Evolutionary conservation across 768 basidiomycete species (phyloP).

Genomic region (Boletus speciosus): DNA sequence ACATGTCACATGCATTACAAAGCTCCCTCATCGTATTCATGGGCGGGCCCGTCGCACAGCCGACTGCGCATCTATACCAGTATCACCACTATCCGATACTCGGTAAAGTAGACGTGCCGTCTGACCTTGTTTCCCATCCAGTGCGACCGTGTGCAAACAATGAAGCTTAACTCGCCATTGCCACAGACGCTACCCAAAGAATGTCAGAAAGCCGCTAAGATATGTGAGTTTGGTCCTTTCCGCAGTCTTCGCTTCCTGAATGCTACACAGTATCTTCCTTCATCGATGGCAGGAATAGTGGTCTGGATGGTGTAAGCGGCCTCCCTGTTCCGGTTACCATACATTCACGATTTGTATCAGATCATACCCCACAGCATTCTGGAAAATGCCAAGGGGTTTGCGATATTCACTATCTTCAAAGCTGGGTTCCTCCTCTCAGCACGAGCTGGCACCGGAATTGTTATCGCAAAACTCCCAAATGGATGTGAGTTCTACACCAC

Average conservation of each 20-base stretch:
- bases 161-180: constrained; percentile 50
- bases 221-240: constrained; percentile 48
- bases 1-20: constrained; percentile 20
- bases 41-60: constrained; percentile 1
- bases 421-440: constrained; percentile 66
- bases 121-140: not conserved
- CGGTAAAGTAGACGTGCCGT: not conserved
- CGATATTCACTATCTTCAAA: constrained; percentile 88
- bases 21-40: constrained; percentile 3
- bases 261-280: constrained; percentile 68
- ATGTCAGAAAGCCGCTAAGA: constrained; percentile 83
- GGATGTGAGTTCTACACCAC: constrained; percentile 56
- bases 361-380: constrained; percentile 55
- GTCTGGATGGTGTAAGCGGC: constrained; percentile 68
- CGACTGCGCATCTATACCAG: constrained; percentile 19
- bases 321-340: not conserved
- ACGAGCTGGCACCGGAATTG: constrained; percentile 79
- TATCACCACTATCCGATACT: not conserved
- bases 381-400: constrained; percentile 68
- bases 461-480: constrained; percentile 78
- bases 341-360: constrained; percentile 26
- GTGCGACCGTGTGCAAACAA: constrained; percentile 14
- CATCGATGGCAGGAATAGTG: constrained; percentile 75
- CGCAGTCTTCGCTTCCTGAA: not conserved
- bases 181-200: constrained; percentile 70